Base-by-base conservation (phyloP, 1,284 basidiomycete species). In the Fomitopsis palustris region DNA sequence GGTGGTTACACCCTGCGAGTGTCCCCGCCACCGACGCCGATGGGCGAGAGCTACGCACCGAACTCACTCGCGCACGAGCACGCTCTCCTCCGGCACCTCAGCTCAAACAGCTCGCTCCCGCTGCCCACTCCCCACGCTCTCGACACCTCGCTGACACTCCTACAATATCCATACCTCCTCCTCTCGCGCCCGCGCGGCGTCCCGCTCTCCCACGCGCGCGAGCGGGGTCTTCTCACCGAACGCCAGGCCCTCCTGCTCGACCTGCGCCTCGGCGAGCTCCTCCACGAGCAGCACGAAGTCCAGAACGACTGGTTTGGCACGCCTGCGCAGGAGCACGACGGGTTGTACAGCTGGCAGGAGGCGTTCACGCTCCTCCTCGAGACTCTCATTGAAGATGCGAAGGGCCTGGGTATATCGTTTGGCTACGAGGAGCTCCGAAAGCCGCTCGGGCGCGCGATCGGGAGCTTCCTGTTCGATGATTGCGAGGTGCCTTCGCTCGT, bases 241-340 rank as follows among this genome's bases (percentile, higher is more conserved):
- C 62, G 74, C 27, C 79, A 84, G 45, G 68, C 69, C 2, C 69
- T 78, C 7, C 70, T 78, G n/a, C 66, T 88, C 59, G 84, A 89
- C 60, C 75, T 86, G 17, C 74, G 78, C 54, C 71, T 88, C 1
- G 88, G 88, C 8, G 70, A 77, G 31, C 76, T 81, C 65, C 77
- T 90, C 38, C 80, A 80, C 14, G 76, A 82, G 59, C 73, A 89
- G n/a, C 88, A 91, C 66, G 74, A 71, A 19, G 77, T 88, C 23
- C 83, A 86, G 67, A 88, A 87, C 72, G 86, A 90, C 66, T 90
- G 84, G 83, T 91, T 84, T 65, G 88, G 88, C 1, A 64, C 78
- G 3, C 84, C 85, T 12, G 59, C 55, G 9, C 70, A 68, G 63
- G 76, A 68, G 63, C 70, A 61, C 19, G 73, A 71, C 51, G 76